A percentile compares a stretch with the other conserved stretches of the same genome.
These are phyloP conservation scores for Wakefieldia striispora DNA, from an alignment of 768 basidiomycete species.

Conservation along the genomic window DNA sequence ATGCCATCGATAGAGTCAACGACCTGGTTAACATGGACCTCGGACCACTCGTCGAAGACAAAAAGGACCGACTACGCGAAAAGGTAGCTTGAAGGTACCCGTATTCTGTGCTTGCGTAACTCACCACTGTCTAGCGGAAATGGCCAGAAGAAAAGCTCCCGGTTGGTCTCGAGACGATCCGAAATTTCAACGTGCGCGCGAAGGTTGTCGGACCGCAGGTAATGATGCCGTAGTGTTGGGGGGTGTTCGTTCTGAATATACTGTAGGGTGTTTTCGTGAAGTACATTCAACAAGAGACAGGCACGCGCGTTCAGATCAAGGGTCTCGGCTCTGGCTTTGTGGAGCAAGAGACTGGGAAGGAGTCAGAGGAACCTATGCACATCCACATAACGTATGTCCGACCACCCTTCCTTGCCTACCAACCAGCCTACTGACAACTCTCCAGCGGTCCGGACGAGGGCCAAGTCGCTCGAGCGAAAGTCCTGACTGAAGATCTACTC, in stretches of 20 bases:
- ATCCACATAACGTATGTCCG: slow-evolving; percentile 81
- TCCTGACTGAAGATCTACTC: slow-evolving; percentile 84
- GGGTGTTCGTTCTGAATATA: not conserved
- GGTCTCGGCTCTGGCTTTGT: slow-evolving; percentile 93
- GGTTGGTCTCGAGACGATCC: slow-evolving; percentile 83
- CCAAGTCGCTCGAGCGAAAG: slow-evolving; percentile 84
- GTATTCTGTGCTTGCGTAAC: not conserved
- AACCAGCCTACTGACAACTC: slow-evolving; percentile 4
- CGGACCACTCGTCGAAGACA: slow-evolving; percentile 79
- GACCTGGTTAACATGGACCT: slow-evolving; percentile 73
- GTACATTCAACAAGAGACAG: slow-evolving; percentile 95
- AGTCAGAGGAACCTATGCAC: slow-evolving; percentile 87
- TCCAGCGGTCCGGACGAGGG: slow-evolving; percentile 75
- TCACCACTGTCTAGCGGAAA: slow-evolving; percentile 60
- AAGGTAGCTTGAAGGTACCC: slow-evolving; percentile 40
- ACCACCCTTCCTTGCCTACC: slow-evolving; percentile 14
- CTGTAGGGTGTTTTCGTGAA: slow-evolving; percentile 89
- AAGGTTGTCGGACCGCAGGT: slow-evolving; percentile 97
- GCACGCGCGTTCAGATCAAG: slow-evolving; percentile 96
- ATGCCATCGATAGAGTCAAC: slow-evolving; percentile 67
- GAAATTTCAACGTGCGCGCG: slow-evolving; percentile 96
- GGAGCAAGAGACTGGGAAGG: slow-evolving; percentile 85
- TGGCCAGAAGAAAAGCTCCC: slow-evolving; percentile 98
- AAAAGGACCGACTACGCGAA: slow-evolving; percentile 65
- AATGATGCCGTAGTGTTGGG: slow-evolving; percentile 23